Evolutionary conservation across 306 rosid species (phyloP), one percentile per base, ranked within the genome.

Genomic region (Calophaca sinica): DNA sequence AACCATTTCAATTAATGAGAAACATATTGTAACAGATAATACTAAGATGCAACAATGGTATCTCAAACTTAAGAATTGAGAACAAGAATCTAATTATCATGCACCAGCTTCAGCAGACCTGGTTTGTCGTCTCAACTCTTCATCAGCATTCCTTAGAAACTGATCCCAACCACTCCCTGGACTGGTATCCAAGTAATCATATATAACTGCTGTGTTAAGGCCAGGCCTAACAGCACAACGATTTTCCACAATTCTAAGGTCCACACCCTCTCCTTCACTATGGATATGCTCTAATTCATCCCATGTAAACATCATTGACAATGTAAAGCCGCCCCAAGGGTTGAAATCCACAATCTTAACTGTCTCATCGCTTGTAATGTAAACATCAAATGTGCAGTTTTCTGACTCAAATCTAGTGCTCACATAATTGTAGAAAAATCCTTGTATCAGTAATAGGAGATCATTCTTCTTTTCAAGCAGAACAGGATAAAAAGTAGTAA

Each of bases 81-180:
- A 29, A 38, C 36, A 51, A 64, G 14, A 29, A 50, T 29, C 5
- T 44, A 80, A 32, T 32, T 81, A 75, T 82, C 84, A 10, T 32
- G 36, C 36, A 32, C 36, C 36, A 32, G 36, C 36, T 32, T 32
- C 36, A 2, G 36, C 3, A 32, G 36, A 32, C 36, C 36, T 32
- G 3, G 2, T 32, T 32, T 32, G 36, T 32, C 36, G 36, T 2
- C 36, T 32, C 3, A 32, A 32, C 36, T 32, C 36, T 3, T 32
- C 36, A 32, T 32, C 36, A 32, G 36, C 36, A 66, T 79, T 88
- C 79, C 90, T 89, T 5, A 92, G 76, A 65, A 89, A 87, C 62
- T 84, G 89, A 62, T 92, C 97, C 97, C 92, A 92, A 39, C 92
- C 96, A 81, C 96, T 89, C 36, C 93, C 96, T 0, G 83, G 9